Percentiles rank a stretch among this genome's conserved stretches.
Evolutionary conservation across 768 basidiomycete genomes (phyloP).

Genomic region (Amanita phalloides): DNA sequence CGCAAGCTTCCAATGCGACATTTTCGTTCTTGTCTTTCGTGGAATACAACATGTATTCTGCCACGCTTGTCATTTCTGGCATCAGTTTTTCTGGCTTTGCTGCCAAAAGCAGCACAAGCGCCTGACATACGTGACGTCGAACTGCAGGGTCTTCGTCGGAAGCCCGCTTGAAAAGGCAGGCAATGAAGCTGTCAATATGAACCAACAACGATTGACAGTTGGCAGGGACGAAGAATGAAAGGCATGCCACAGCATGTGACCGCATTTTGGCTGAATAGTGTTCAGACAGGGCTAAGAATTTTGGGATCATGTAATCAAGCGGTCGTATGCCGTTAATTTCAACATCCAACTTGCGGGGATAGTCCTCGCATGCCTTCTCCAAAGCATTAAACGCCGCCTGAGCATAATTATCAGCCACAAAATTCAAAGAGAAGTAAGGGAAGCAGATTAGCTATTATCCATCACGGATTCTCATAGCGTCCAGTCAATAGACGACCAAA

Average conservation of each 20-base stretch:
- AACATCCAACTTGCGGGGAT: conserved; percentile 89
- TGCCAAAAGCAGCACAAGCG: conserved; percentile 86
- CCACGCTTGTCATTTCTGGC: conserved; percentile 91
- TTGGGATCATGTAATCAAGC: conserved; percentile 93
- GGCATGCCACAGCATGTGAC: conserved; percentile 84
- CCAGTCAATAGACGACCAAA: conserved; percentile 1
- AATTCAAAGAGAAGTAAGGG: not conserved
- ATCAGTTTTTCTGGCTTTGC: conserved; percentile 93
- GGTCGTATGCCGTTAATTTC: conserved; percentile 90
- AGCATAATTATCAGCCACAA: conserved; percentile 2
- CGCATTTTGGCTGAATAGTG: conserved; percentile 86
- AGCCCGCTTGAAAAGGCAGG: conserved; percentile 88
- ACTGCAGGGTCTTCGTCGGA: conserved; percentile 92
- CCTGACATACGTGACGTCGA: conserved; percentile 91
- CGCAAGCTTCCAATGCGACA: conserved; percentile 95
- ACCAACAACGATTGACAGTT: conserved; percentile 78
- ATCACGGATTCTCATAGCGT: conserved; percentile 2
- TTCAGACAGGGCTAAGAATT: conserved; percentile 83
- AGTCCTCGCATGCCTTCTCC: conserved; percentile 95
- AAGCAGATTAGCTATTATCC: conserved; percentile 3
- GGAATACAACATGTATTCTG: conserved; percentile 98
- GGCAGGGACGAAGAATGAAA: conserved; percentile 89
- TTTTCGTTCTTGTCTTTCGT: conserved; percentile 97
- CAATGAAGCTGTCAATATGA: conserved; percentile 90
- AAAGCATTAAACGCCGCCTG: conserved; percentile 90